These are phyloP conservation scores for Russula abietina DNA, from an alignment of 768 basidiomycete species.

Conservation along the genomic window DNA sequence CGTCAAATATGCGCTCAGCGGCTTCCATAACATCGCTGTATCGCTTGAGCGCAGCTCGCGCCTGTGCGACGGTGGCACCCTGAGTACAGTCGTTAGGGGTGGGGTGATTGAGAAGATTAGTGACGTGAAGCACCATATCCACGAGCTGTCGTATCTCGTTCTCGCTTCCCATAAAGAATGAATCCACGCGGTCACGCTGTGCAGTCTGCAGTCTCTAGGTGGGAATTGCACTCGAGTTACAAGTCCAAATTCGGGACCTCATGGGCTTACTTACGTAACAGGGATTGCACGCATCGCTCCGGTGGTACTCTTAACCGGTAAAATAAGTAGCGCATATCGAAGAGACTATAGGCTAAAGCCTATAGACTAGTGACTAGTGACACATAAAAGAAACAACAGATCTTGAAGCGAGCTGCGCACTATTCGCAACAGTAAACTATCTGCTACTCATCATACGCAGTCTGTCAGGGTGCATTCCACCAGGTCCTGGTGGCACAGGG, in stretches of 20 bases:
- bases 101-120: not conserved
- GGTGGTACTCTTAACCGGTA: not conserved
- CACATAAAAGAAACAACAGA: not conserved
- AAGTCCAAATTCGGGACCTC: not conserved
- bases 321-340: not conserved
- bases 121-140: constrained; percentile 31
- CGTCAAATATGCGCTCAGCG: constrained; percentile 79
- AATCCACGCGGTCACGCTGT: constrained; percentile 7
- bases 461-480: constrained; percentile 81
- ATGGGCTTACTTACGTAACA: constrained; percentile 11
- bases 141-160: constrained; percentile 34
- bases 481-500: constrained; percentile 38
- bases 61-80: constrained; percentile 81
- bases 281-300: not conserved
- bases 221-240: not conserved
- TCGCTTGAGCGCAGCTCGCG: constrained; percentile 72
- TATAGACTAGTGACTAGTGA: too few relatives aligned
- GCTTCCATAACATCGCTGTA: constrained; percentile 90
- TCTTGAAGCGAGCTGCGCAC: not conserved
- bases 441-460: constrained; percentile 62
- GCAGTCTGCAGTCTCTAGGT: constrained; percentile 4
- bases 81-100: constrained; percentile 29
- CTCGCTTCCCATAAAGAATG: constrained; percentile 31
- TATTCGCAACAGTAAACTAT: not conserved
- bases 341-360: not conserved